Base-by-base conservation (phyloP, 306 rosid genomes). In the Malus asiatica region DNA sequence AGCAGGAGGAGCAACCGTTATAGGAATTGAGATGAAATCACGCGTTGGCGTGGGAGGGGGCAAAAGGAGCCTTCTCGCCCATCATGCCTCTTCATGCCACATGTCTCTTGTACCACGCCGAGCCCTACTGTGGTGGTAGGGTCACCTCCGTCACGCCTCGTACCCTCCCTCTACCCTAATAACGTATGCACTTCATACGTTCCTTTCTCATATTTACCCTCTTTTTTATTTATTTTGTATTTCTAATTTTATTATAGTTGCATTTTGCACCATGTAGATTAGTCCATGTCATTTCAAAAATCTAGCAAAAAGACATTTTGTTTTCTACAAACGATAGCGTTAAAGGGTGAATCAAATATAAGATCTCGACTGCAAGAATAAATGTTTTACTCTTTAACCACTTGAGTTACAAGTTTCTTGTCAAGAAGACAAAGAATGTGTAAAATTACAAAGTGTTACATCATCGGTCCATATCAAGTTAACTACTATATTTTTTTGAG, bases 21-120 rank as follows among this genome's bases (percentile, higher is more conserved):
- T 75, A 44, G 68, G 70, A 64, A 79, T 75, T 69, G 86, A 79
- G 91, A 81, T 14, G 20, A 73, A 78, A 82, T 78, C 86, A 82
- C 85, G 89, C 89, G 77, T 75, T 73, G 77, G 80, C 78, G 88
- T 77, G 89, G 86, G 70, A 76, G 89, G 83, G 62, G 78, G 42
- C 29, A 61, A 70, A 30, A 38, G 42, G 63, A 40, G 72, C 46
- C 48, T 46, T 42, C 48, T 14, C 11, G 71, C 52, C 32, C 70
- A 88, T 85, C 71, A 78, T 77, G 68, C 67, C 74, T 76, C 69
- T 66, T 48, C 55, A 18, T 48, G 53, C 19, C 19, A 5, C 55
- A 2, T 48, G 55, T 48, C 55, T 15, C 20, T 48, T 48, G 20
- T 48, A 19, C 55, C 55, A 48, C 5, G 19, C 55, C 55, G 16